Evolutionary conservation across 371 early-diverging fungal species (phyloP).

Genomic region (Thermomucor indicae-seudaticae): DNA sequence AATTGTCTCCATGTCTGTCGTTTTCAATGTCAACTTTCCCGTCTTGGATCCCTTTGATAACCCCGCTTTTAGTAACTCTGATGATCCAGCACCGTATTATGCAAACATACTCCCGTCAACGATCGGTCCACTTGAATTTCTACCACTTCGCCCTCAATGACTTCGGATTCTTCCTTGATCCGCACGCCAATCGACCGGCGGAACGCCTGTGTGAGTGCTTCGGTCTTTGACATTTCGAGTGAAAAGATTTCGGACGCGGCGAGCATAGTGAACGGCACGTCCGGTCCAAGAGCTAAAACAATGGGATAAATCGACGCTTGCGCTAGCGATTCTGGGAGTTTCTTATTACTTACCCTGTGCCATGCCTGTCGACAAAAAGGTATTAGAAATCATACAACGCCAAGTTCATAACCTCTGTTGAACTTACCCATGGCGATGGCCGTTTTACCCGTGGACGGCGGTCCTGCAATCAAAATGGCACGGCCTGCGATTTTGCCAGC

Average conservation of each 20-base stretch:
- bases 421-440: slow-evolving; percentile 87
- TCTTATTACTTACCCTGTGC: not conserved
- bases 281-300: slow-evolving; percentile 76
- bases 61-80: not conserved
- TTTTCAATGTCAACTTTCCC: slow-evolving; percentile 97
- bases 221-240: slow-evolving; percentile 98
- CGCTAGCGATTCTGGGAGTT: not conserved
- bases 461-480: slow-evolving; percentile 96
- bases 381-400: not conserved
- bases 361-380: not conserved
- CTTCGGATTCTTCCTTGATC: slow-evolving; percentile 97
- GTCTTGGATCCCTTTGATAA: slow-evolving; percentile 73
- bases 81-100: not conserved
- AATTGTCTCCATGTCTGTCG: slow-evolving; percentile 99
- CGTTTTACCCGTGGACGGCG: slow-evolving; percentile 97
- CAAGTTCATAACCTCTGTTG: not conserved
- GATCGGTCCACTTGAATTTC: slow-evolving; percentile 95
- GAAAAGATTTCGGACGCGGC: slow-evolving; percentile 98
- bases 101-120: slow-evolving; percentile 76
- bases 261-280: slow-evolving; percentile 96
- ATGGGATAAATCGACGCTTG: not conserved
- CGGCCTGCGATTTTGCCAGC: slow-evolving; percentile 97
- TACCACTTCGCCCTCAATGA: slow-evolving; percentile 99
- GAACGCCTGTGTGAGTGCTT: slow-evolving; percentile 97
- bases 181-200: slow-evolving; percentile 95